A percentile compares a stretch with the other conserved stretches of the same genome.
These are phyloP conservation scores for Aspergillus latus DNA, from an alignment of 2,329 filamentous ascomycete species.

Conservation along the genomic window DNA sequence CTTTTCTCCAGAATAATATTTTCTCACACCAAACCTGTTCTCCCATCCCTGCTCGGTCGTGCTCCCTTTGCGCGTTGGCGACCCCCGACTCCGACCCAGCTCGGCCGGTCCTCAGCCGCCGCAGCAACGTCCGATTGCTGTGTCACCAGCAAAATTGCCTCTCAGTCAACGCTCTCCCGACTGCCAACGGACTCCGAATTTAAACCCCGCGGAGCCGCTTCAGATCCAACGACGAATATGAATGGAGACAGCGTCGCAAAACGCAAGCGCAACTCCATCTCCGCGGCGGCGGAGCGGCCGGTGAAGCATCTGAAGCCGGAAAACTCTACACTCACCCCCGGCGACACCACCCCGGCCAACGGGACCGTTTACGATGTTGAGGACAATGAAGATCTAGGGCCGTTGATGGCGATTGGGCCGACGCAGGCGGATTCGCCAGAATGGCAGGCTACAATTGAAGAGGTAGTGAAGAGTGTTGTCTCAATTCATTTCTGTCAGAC, in stretches of 20 bases:
- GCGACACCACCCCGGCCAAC: slow-evolving; percentile 45
- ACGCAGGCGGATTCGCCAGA: slow-evolving; percentile 68
- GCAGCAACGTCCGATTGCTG: slow-evolving; percentile 12
- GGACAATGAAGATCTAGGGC: slow-evolving; percentile 49
- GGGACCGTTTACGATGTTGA: slow-evolving; percentile 47
- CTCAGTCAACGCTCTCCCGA: slow-evolving; percentile 16
- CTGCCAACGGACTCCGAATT: slow-evolving; percentile 4
- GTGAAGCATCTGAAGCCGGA: slow-evolving; percentile 57
- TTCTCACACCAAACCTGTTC: neutral
- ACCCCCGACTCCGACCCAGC: neutral
- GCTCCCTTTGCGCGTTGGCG: slow-evolving; percentile 2
- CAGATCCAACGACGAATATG: slow-evolving; percentile 45
- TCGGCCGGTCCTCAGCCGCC: slow-evolving; percentile 5
- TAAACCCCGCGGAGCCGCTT: slow-evolving; percentile 10
- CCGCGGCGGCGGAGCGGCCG: slow-evolving; percentile 52
- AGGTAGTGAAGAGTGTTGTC: slow-evolving; percentile 90
- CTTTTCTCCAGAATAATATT: neutral
- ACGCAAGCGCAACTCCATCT: slow-evolving; percentile 56
- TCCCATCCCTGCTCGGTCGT: neutral
- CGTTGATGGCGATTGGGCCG: slow-evolving; percentile 47
- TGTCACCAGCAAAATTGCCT: slow-evolving; percentile 18
- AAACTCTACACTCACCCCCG: slow-evolving; percentile 39
- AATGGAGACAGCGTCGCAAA: slow-evolving; percentile 52
- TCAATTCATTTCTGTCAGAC: slow-evolving; percentile 99
- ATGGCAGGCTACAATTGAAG: slow-evolving; percentile 95